A percentile compares a stretch with the other conserved stretches of the same genome.
Conservation (phyloP, 805 yeast genomes). For the Myxozyma lipomycoides region DNA sequence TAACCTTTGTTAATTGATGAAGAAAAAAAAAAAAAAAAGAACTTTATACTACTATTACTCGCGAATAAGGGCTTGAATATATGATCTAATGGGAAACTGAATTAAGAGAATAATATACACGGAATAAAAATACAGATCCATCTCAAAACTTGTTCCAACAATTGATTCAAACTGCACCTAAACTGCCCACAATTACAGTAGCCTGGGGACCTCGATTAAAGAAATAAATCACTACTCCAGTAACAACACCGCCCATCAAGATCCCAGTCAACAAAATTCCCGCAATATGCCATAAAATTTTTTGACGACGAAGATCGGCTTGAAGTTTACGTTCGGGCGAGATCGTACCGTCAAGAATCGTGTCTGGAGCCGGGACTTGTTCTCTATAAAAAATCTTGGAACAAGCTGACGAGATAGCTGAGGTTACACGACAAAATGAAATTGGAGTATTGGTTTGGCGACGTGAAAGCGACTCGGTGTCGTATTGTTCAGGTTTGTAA, state of each 20-base stretch:
- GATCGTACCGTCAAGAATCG: conserved; percentile 3
- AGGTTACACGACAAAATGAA: not conserved
- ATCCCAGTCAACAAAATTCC: conserved; percentile 16
- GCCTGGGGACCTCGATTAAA: conserved; percentile 18
- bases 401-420: not conserved
- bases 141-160: no score
- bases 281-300: conserved; percentile 15
- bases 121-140: no score
- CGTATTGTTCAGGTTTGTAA: not conserved
- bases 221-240: conserved; percentile 22
- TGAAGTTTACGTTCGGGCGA: conserved; percentile 16
- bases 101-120: no score
- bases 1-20: no score
- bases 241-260: conserved; percentile 21
- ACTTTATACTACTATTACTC: no score
- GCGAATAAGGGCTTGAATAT: no score
- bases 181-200: no score
- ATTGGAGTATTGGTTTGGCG: not conserved
- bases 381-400: not conserved
- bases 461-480: not conserved
- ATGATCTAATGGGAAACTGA: no score
- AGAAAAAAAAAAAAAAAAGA: no score
- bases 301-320: conserved; percentile 15
- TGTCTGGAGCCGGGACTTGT: not conserved
- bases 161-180: no score